A percentile compares a stretch with the other conserved stretches of the same genome.
Conservation (phyloP, 2,329 filamentous ascomycete genomes). For the Aspergillus jensenii region DNA sequence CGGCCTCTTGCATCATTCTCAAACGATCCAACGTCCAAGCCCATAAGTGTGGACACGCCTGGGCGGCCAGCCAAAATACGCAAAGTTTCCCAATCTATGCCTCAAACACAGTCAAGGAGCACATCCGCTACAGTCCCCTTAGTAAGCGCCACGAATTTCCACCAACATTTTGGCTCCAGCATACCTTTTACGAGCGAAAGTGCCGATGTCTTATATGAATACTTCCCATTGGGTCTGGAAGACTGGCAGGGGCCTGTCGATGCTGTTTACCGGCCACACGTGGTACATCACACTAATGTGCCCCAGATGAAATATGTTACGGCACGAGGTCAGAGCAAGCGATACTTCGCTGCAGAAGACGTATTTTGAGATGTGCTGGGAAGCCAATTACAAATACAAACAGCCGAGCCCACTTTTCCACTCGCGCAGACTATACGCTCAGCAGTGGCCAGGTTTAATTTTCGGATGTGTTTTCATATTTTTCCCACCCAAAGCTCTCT, state of each 20-base stretch:
- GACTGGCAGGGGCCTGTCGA: slow-evolving; percentile 91
- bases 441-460: not conserved
- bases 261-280: slow-evolving; percentile 85
- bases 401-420: not conserved
- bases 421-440: not conserved
- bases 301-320: slow-evolving; percentile 71
- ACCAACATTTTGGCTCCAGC: slow-evolving; percentile 57
- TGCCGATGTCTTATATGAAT: slow-evolving; percentile 86
- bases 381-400: not conserved
- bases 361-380: slow-evolving; percentile 28
- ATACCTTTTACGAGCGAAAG: slow-evolving; percentile 58
- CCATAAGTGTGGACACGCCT: slow-evolving; percentile 28
- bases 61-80: slow-evolving; percentile 40
- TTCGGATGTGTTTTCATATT: not conserved
- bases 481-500: not conserved
- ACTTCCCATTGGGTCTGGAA: slow-evolving; percentile 86
- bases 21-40: slow-evolving; percentile 29
- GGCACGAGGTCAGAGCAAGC: slow-evolving; percentile 64
- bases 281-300: slow-evolving; percentile 81
- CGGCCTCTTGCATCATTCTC: slow-evolving; percentile 22
- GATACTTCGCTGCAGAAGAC: slow-evolving; percentile 68
- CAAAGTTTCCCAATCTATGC: slow-evolving; percentile 33
- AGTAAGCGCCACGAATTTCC: slow-evolving; percentile 32
- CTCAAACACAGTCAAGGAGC: slow-evolving; percentile 31
- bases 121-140: slow-evolving; percentile 34